Base-by-base conservation (phyloP, 257 asterid species). In the Nicotiana noctiflora region DNA sequence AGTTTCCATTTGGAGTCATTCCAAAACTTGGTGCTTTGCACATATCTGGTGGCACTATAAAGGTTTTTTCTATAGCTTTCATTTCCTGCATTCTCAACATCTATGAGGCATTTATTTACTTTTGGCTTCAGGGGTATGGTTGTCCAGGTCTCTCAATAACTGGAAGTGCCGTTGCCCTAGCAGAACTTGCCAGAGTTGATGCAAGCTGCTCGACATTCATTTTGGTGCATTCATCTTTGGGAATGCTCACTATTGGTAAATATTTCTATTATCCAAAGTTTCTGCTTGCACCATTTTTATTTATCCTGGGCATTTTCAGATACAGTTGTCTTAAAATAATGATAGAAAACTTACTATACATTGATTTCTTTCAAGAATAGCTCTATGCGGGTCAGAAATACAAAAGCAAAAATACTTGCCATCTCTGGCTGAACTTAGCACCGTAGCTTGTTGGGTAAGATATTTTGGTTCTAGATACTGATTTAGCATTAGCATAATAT, bases 161-260 rank as follows among this genome's bases (percentile, higher is more conserved):
- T 77, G 98, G 89, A 55, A 96, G 81, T 89, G 99, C 98, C 31
- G 65, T 96, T 86, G 95, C 97, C 77, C 17, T 82, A 1, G 97
- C 98, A 51, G 99, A 96, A 90, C 15, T 92, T 81, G 92, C 98
- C 37, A 92, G 99, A 88, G 98, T 96, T 83, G 98, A 96, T 88
- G 99, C 99, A 84, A 96, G 99, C 86, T 90, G 94, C 88, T 90
- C 93, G 63, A 90, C 98, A 64, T 94, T 96, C 89, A 84, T 96
- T 60, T 89, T 96, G 89, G 98, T 94, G 84, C 98, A 96, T 85
- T 92, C 99, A 79, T 92, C 97, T 60, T 87, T 94, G 89, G 97
- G 91, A 57, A 96, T 96, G 98, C 92, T 91, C 78, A 96, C 99
- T 29, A 91, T 94, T 83, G 98, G 99, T 95, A 83, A 81, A 80